Base-by-base conservation (phyloP, 2,329 filamentous ascomycete genomes). In the Penicillium decumbens region DNA sequence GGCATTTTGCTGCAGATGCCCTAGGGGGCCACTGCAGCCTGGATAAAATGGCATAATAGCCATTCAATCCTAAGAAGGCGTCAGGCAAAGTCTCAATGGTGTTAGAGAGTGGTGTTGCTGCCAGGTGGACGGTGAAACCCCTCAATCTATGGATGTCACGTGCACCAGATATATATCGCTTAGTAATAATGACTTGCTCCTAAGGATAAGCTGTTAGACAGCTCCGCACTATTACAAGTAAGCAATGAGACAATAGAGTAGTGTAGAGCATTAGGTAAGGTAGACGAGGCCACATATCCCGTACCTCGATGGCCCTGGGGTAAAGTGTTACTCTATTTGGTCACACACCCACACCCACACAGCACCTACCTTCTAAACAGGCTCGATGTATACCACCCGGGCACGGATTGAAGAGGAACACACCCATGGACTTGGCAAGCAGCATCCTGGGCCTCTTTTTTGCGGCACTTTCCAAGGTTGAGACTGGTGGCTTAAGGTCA, bases 71-170 rank as follows among this genome's bases (percentile, higher is more conserved):
- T 13, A 27, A 25, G 18, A 39, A 8, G 24, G 23, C 24, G 1
- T 4, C 23, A 27, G 5, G 41, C 18, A 27, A 25, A 24, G 24
- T 50, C 7, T 10, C 40, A 49, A 48, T 55, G 27, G 49, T 35
- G 25, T 41, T 25, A 33, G 38, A 43, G 32, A 13, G 38, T 54
- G 50, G 35, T 32, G 43, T 43, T 38, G 38, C 45, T 29, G 29
- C 18, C 45, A 45, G 37, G 47, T 48, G 45, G 48, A 53, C 42
- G 30, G 44, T 44, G 45, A 49, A 53, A 50, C 56, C 58, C 57
- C 58, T 58, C 58, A 50, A 49, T 43, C 33, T 15, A n/a, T 23
- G 20, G 20, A 23, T 24, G 30, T 47, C 58, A 60, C 56, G 58
- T 59, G 58, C 20, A 33, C 6, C 13, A 20, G 18, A 28, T 30